A percentile compares a stretch with the other conserved stretches of the same genome.
Evolutionary conservation across 179 eudicot species (phyloP).

Genomic region (Drosera spatulata): DNA sequence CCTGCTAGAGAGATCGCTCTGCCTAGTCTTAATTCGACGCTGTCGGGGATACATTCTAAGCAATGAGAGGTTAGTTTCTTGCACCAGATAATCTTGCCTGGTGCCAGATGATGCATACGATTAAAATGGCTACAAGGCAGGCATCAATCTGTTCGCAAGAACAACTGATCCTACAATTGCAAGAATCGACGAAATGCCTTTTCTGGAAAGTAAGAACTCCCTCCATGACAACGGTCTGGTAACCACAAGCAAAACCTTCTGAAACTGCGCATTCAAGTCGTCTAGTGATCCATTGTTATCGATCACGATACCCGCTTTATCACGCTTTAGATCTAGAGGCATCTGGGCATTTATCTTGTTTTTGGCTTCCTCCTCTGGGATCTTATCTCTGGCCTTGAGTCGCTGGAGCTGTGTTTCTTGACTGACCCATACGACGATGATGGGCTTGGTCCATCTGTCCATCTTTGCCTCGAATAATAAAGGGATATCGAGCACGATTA

Average conservation of each 20-base stretch:
- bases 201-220: conserved; percentile 70
- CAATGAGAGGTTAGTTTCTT: too few species aligned
- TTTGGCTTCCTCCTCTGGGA: conserved; percentile 56
- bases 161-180: conserved; percentile 5
- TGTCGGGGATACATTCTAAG: too few species aligned
- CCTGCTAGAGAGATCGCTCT: too few species aligned
- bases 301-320: conserved; percentile 70
- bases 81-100: too few species aligned
- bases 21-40: too few species aligned
- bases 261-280: conserved; percentile 48
- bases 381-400: conserved; percentile 64
- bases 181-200: conserved; percentile 62
- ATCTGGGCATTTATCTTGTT: conserved; percentile 85
- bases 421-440: conserved; percentile 81
- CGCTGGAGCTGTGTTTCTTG: conserved; percentile 74
- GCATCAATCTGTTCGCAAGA: background rate
- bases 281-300: conserved; percentile 79
- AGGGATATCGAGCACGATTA: conserved; percentile 81
- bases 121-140: background rate
- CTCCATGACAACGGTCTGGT: conserved; percentile 73
- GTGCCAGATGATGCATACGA: too few species aligned
- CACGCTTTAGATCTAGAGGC: conserved; percentile 61
- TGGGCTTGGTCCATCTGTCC: conserved; percentile 86
- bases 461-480: conserved; percentile 84
- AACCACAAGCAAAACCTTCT: conserved; percentile 40